phyloP scores from a whole-genome alignment of 176 grass and related monocot species.

The Oryza coarctata region DNA sequence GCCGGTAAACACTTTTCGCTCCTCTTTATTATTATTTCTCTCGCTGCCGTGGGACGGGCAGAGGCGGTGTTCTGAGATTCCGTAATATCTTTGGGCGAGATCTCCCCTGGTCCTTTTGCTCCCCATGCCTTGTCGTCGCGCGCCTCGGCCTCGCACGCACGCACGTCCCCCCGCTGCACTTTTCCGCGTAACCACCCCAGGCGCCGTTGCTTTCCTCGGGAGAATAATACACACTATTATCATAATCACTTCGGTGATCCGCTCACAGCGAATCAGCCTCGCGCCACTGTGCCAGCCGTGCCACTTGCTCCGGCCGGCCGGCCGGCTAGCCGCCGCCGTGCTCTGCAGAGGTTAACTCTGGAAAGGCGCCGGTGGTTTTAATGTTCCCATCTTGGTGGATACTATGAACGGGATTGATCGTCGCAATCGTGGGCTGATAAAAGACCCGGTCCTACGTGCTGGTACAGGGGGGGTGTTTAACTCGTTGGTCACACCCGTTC shows the following conservation, averaged over 20 bases:
- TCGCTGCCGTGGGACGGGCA: too few relatives aligned
- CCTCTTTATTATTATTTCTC: too few relatives aligned
- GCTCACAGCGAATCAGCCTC: not conserved
- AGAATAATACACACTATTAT: constrained; percentile 1
- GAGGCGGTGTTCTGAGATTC: constrained; percentile 52
- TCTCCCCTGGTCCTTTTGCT: constrained; percentile 53
- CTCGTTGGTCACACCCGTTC: not conserved
- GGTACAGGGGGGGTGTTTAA: not conserved
- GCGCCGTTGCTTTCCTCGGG: constrained; percentile 36
- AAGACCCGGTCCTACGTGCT: not conserved
- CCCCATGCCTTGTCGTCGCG: constrained; percentile 41
- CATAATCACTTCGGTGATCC: not conserved
- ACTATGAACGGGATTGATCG: not conserved
- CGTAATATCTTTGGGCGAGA: constrained; percentile 53
- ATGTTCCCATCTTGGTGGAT: not conserved
- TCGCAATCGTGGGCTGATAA: not conserved
- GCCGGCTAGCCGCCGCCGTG: too few relatives aligned
- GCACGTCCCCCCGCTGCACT: not conserved
- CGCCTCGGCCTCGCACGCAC: not conserved
- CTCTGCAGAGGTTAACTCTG: too few relatives aligned
- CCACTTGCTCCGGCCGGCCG: too few relatives aligned
- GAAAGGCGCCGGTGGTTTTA: too few relatives aligned
- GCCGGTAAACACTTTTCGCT: constrained; percentile 42
- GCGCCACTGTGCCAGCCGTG: too few relatives aligned
- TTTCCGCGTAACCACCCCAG: constrained; percentile 11